Evolutionary conservation across 495 filamentous ascomycete species (phyloP).

Genomic region (Penicillium canescens): DNA sequence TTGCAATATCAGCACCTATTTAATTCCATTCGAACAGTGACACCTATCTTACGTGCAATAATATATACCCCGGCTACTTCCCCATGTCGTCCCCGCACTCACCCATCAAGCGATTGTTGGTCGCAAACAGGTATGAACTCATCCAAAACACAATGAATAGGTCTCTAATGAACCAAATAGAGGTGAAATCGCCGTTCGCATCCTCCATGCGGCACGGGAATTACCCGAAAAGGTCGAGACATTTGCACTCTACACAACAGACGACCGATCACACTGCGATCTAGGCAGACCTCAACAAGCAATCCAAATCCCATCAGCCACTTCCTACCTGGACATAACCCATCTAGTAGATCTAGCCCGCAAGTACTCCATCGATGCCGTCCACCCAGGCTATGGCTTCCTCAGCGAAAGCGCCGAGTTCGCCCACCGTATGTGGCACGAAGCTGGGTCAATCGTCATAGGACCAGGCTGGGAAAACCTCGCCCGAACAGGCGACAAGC

Average conservation of each 20-base stretch:
- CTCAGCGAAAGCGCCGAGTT: slow-evolving; percentile 60
- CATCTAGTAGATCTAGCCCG: slow-evolving; percentile 45
- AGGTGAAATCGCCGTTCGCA: slow-evolving; percentile 62
- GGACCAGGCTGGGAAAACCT: slow-evolving; percentile 56
- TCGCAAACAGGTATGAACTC: slow-evolving; percentile 54
- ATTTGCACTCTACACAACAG: slow-evolving; percentile 52
- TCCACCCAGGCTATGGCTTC: slow-evolving; percentile 66
- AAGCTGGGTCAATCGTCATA: slow-evolving; percentile 50
- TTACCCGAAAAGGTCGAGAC: slow-evolving; percentile 47
- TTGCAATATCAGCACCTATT: not conserved
- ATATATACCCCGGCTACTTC: slow-evolving; percentile 7
- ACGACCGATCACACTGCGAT: slow-evolving; percentile 55
- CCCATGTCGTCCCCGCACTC: slow-evolving; percentile 27
- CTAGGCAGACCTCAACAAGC: slow-evolving; percentile 44
- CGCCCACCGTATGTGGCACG: slow-evolving; percentile 49
- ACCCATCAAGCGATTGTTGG: slow-evolving; percentile 52
- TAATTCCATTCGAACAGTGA: not conserved
- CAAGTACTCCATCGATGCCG: slow-evolving; percentile 52
- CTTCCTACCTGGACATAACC: slow-evolving; percentile 52
- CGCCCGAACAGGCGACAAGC: slow-evolving; percentile 55
- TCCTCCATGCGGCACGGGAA: slow-evolving; percentile 57
- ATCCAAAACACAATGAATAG: not conserved
- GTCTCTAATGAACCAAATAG: slow-evolving; percentile 29
- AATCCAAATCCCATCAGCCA: slow-evolving; percentile 48
- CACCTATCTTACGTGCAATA: not conserved